Percentiles rank a stretch among this genome's conserved stretches.
Conservation (phyloP, 2,329 filamentous ascomycete species). For the Fusarium neocosmosporiellum region DNA sequence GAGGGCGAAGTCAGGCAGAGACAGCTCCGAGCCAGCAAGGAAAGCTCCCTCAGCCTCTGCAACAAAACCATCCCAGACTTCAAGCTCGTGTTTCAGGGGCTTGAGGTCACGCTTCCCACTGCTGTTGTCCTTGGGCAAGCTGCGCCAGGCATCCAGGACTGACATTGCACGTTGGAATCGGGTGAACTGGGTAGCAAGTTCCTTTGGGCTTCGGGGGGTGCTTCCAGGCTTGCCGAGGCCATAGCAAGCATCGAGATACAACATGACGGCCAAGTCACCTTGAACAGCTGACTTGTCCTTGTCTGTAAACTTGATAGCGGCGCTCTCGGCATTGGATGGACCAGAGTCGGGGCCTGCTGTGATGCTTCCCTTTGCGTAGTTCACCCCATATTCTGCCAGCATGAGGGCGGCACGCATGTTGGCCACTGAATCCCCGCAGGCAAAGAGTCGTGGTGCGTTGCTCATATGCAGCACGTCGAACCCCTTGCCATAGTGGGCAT, state of each 20-base stretch:
- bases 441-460: constrained; percentile 62
- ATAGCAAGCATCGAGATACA: constrained; percentile 70
- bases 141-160: constrained; percentile 53
- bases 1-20: constrained; percentile 66
- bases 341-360: constrained; percentile 31
- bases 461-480: constrained; percentile 84
- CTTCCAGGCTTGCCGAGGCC: constrained; percentile 46
- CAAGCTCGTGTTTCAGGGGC: constrained; percentile 49
- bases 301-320: constrained; percentile 63
- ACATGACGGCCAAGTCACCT: constrained; percentile 65
- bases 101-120: constrained; percentile 28
- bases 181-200: constrained; percentile 52
- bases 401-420: constrained; percentile 64
- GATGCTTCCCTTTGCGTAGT: constrained; percentile 59
- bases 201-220: constrained; percentile 35
- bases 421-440: constrained; percentile 57
- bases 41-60: constrained; percentile 50
- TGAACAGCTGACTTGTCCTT: constrained; percentile 64
- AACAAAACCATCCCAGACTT: constrained; percentile 54
- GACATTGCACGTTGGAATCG: constrained; percentile 55
- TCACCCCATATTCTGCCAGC: constrained; percentile 60
- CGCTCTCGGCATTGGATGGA: constrained; percentile 1
- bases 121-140: constrained; percentile 6
- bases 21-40: constrained; percentile 56
- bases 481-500: constrained; percentile 77